Evolutionary conservation across 768 basidiomycete genomes (phyloP).

Genomic region (Amanita polypyramis): DNA sequence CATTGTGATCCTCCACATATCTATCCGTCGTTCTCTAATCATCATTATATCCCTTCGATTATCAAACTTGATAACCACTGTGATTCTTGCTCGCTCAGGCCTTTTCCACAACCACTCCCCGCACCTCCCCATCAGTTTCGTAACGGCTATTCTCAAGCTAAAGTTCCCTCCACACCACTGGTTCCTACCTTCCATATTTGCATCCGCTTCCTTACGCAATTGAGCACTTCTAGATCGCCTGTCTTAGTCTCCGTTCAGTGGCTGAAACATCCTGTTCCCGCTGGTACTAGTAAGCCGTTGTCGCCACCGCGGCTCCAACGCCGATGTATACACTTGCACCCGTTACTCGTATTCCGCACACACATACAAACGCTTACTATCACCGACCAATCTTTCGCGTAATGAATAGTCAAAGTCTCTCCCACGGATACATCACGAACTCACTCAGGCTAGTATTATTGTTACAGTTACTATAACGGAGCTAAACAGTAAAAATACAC

Average conservation of each 20-base stretch:
- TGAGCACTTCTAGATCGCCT: background rate
- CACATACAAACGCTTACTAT: background rate
- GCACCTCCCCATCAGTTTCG: background rate
- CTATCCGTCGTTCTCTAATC: too few relatives aligned
- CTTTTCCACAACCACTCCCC: background rate
- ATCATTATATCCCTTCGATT: too few relatives aligned
- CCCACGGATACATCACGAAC: background rate
- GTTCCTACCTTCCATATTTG: background rate
- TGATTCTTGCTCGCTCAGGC: background rate
- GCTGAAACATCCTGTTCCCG: background rate
- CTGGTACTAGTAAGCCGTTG: too few relatives aligned
- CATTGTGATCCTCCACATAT: too few relatives aligned
- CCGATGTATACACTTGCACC: too few relatives aligned
- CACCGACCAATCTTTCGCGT: background rate
- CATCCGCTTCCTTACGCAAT: background rate
- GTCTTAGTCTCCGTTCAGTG: background rate
- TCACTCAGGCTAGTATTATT: background rate
- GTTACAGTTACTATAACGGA: background rate
- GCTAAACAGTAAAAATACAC: background rate
- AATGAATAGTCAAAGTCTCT: too few relatives aligned
- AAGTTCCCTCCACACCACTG: background rate
- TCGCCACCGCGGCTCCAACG: too few relatives aligned
- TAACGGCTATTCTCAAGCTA: background rate
- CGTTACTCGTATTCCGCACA: background rate
- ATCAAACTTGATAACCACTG: too few relatives aligned